Evolutionary conservation across 148 eudicot species (phyloP).

Genomic region (Hydrangea macrophylla): DNA sequence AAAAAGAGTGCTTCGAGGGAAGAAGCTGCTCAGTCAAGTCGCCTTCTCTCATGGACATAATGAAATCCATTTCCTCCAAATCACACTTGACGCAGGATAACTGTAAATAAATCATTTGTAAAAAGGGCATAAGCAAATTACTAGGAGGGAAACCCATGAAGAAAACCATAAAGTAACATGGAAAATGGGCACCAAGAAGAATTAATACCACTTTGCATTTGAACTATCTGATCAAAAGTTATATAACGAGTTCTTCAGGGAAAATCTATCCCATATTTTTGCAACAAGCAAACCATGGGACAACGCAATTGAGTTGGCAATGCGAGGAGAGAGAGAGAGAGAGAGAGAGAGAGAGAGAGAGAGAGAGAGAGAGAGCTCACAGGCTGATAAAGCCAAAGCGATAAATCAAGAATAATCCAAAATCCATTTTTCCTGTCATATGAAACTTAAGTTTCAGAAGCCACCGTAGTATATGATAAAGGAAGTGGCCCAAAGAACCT

Average conservation of each 20-base stretch:
- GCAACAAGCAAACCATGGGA: not conserved
- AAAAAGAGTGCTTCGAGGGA: conserved; percentile 75
- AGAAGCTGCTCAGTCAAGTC: conserved; percentile 94
- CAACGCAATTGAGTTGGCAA: no score
- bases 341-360: not conserved
- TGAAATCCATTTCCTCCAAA: conserved; percentile 90
- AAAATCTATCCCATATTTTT: no score
- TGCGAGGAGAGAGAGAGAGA: not conserved
- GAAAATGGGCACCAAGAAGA: not conserved
- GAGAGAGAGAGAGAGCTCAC: not conserved
- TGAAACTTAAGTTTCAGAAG: no score
- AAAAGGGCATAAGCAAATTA: not conserved
- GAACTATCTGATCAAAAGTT: not conserved
- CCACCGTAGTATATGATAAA: no score
- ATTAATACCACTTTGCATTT: not conserved
- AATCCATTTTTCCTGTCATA: no score
- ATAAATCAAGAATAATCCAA: no score
- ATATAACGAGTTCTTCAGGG: not conserved
- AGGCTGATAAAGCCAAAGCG: not conserved
- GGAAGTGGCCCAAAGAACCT: no score
- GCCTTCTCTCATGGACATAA: conserved; percentile 77
- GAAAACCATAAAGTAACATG: not conserved
- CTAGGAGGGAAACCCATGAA: not conserved
- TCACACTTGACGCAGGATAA: conserved; percentile 71
- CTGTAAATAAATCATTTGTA: conserved; percentile 33